Evolutionary conservation across 768 basidiomycete genomes (phyloP), one percentile per base, ranked within the genome.

Genomic region (Filobasidium wieringae): DNA sequence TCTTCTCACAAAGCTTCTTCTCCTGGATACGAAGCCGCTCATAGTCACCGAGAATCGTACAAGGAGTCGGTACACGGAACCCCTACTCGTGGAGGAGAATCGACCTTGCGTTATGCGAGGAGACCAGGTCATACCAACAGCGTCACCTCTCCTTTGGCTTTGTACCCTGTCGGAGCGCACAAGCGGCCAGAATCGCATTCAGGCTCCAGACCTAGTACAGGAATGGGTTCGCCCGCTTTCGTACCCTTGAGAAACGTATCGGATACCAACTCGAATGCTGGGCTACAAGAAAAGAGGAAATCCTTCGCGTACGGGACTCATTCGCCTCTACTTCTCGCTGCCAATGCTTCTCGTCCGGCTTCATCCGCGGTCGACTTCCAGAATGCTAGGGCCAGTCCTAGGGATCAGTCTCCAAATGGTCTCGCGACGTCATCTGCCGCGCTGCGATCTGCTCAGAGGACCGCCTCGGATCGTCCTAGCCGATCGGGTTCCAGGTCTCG

Each of bases 31-130:
- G 43, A 47, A 14, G 7, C 29, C 11, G 22, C 43, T 19, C 43
- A 47, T 22, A 47, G 43, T 26, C 43, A 47, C 14, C 43, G 43
- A 14, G 43, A 47, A 22, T 47, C 43, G 5, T 47, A 22, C 43
- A 47, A 47, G 24, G 43, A 37, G 7, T n/a, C 50, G 7, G 19
- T 26, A 43, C 62, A 47, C 22, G 37, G 59, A 34, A 40, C 66
- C 24, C 43, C 55, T 57, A 61, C 26, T 61, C 62, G 14, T 51
- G 59, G 9, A 65, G 63, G 19, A 64, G 72, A 73, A 47, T 57
- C 60, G 29, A 73, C 72, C 2, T 60, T 73, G 0, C 67, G 66
- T n/a, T 73, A 69, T 59, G 72, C 68, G 45, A 68, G 72, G 37
- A 66, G 68, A 50, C 69, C 72, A 1, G 61, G 62, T 33, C 62